phyloP scores from a whole-genome alignment of 2,329 filamentous ascomycete genomes.

The Diaporthe helianthi region DNA sequence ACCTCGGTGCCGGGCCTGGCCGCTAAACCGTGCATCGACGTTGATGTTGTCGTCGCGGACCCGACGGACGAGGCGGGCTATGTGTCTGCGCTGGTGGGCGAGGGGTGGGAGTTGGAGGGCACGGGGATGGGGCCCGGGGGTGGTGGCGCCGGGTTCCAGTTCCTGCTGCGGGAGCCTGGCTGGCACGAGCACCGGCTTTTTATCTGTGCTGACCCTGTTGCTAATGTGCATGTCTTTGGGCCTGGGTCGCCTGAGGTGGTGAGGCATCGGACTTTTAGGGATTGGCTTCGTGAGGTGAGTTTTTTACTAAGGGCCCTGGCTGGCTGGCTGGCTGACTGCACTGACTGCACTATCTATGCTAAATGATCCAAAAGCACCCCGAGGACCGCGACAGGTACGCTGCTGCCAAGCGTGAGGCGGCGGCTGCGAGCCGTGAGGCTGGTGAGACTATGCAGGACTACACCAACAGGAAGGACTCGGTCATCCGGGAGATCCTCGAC shows the following conservation, averaged over 20 bases:
- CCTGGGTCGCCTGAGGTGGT: conserved; percentile 5
- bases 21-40: conserved; percentile 25
- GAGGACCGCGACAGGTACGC: conserved; percentile 26
- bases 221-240: conserved; percentile 29
- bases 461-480: not conserved
- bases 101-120: conserved; percentile 19
- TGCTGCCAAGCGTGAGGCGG: conserved; percentile 5
- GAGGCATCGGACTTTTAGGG: conserved; percentile 22
- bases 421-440: not conserved
- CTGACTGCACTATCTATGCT: not conserved
- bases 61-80: conserved; percentile 25
- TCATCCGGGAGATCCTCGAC: conserved; percentile 26
- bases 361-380: conserved; percentile 1
- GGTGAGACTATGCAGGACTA: conserved; percentile 4
- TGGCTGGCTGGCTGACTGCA: no score
- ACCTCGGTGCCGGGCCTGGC: conserved; percentile 16
- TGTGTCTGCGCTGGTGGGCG: conserved; percentile 8
- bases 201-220: not conserved
- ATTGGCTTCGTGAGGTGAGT: conserved; percentile 25
- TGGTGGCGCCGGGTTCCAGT: conserved; percentile 12
- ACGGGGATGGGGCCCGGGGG: not conserved
- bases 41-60: conserved; percentile 27
- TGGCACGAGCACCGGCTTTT: conserved; percentile 25
- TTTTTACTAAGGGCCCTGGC: not conserved
- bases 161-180: conserved; percentile 12